phyloP scores from a whole-genome alignment of 257 asterid species.

The Solanum neorickii region DNA sequence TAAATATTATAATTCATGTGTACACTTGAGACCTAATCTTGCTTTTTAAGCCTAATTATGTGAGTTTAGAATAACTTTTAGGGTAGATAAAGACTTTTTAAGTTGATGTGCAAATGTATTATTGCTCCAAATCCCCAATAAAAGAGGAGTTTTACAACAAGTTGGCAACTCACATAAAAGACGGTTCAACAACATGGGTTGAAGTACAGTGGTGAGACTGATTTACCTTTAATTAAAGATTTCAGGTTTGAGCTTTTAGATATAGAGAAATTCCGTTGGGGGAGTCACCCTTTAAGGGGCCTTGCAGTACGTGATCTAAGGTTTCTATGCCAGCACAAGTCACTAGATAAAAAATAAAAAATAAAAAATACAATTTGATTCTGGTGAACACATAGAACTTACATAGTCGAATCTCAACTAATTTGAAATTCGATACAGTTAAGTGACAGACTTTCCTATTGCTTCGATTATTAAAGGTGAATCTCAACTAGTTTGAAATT shows the following conservation, averaged over 20 bases:
- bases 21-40: not conserved
- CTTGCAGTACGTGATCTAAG: not conserved
- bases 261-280: not conserved
- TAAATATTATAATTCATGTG: not conserved
- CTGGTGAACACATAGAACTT: no score
- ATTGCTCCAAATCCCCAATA: not conserved
- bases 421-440: not conserved
- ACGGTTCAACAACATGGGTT: not conserved
- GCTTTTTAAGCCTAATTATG: not conserved
- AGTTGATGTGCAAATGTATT: not conserved
- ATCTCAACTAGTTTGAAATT: no score
- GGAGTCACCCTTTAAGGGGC: no score
- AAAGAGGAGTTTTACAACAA: not conserved
- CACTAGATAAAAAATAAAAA: no score
- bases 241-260: accelerated
- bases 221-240: no score
- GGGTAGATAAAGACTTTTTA: not conserved
- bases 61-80: not conserved
- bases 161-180: not conserved
- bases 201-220: not conserved
- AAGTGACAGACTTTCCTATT: not conserved
- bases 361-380: not conserved
- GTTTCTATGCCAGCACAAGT: not conserved
- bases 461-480: not conserved
- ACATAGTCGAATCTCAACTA: not conserved